Base-by-base conservation (phyloP, 306 rosid species). In the Bauhinia variegata region DNA sequence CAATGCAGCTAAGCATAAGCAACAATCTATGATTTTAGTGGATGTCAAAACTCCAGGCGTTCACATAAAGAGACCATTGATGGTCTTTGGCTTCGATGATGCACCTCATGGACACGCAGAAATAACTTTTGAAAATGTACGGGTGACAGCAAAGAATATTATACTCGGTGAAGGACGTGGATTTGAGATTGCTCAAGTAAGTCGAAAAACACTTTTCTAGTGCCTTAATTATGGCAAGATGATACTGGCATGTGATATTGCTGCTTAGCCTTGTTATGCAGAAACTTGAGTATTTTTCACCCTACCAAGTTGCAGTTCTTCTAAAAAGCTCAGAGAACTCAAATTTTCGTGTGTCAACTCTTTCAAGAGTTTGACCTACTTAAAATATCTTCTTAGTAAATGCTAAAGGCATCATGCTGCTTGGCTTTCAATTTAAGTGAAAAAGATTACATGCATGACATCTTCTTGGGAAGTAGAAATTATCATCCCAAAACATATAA, bases 91-190 rank as follows among this genome's bases (percentile, higher is more conserved):
- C 78, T 90, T 83, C 79, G 97, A 93, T 73, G 99, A 90, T 64
- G 99, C 97, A 57, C 99, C 99, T 75, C 99, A 90, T 67, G 99
- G 97, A 31, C 99, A 90, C 48, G 99, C 99, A 18, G 99, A 93
- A 84, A 63, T 93, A 71, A 53, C 58, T 62, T 86, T 93, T 73
- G 95, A 86, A 30, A 90, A 90, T 74, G 99, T 90, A 18, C 11
- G 61, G 38, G 97, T 90, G 70, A 92, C 96, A 6, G 92, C 83
- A 11, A 80, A 66, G 53, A 93, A 90, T 71, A 93, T 93, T 71
- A 8, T 93, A 74, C 73, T 88, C 38, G 99, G 99, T 32, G 99
- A 93, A 76, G 97, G 99, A 52, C 85, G 99, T 9, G 97, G 99
- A 75, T 90, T 93, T 69, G 99, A 93, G 87, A 93, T 93, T 55